Evolutionary conservation across 768 basidiomycete species (phyloP), one percentile per base, ranked within the genome.

Genomic region (Fomitopsis pulvina): DNA sequence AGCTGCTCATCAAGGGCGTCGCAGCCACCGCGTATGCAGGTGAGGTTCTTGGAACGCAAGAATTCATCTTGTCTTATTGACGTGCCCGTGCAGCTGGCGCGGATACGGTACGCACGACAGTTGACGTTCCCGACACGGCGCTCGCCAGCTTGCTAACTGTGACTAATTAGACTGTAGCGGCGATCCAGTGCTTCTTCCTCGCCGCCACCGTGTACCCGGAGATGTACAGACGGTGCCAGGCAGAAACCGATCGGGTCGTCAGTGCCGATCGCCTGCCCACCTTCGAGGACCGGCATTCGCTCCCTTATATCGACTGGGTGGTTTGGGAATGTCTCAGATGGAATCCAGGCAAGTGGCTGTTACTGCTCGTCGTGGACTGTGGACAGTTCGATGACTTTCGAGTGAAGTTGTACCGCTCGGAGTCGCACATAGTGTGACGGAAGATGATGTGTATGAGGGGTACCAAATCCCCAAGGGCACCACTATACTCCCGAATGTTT

Each of bases 191-290:
- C 10, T 70, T 71, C 47, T 43, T 67, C 45, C 59, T 70, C 4
- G 66, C 64, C n/a, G 66, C 70, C 62, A 32, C 63, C 12, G 25
- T 57, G 14, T 57, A 56, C 50, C 71, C 70, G 1, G 57, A 67
- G 11, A 53, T 66, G 10, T 66, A 68, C 40, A 55, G 49, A 4
- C 60, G 59, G 38, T 69, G 66, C 12, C 68, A 67, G 24, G 66
- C 58, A 27, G 71, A 73, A 51, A 56, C 72, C 11, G 70, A 73
- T 52, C 68, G 69, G 3, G 68, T 67, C 22, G 54, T 71, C 10
- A 69, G 71, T n/a, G 34, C 47, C 20, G 64, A 66, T 18, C 55
- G 66, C 16, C 53, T 68, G 42, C 64, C 67, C 2, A 60, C 44
- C 3, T 58, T 63, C 47, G 54, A 53, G 24, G 66, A 69, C 45